phyloP scores from a whole-genome alignment of 108 stramenopile genomes.

The Epipyxis sp. region DNA sequence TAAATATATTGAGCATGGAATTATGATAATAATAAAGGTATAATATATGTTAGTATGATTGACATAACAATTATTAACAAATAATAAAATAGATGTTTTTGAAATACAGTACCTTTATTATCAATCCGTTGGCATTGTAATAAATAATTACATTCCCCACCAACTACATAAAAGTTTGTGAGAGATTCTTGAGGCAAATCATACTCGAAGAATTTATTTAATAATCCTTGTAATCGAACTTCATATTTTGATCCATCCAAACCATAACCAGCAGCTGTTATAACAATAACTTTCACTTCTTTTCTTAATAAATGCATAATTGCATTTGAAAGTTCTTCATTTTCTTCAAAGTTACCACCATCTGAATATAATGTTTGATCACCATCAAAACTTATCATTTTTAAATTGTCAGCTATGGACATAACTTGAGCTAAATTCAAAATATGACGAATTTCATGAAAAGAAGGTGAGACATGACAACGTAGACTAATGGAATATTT shows the following conservation, averaged over 20 bases:
- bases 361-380: slow-evolving; percentile 85
- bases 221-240: slow-evolving; percentile 70
- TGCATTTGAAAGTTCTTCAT: neutral
- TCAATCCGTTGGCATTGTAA: slow-evolving; percentile 25
- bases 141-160: slow-evolving; percentile 88
- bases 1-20: no score
- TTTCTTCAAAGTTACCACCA: slow-evolving; percentile 82
- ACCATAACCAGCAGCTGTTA: slow-evolving; percentile 90
- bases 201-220: slow-evolving; percentile 68
- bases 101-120: no score
- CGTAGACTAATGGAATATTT: slow-evolving; percentile 74
- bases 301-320: slow-evolving; percentile 58
- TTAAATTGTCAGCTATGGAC: slow-evolving; percentile 73
- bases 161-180: slow-evolving; percentile 81
- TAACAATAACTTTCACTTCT: slow-evolving; percentile 77
- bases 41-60: no score
- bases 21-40: no score
- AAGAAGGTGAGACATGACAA: slow-evolving; percentile 73
- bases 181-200: slow-evolving; percentile 62
- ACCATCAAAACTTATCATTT: slow-evolving; percentile 82
- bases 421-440: slow-evolving; percentile 83
- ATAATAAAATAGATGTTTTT: no score
- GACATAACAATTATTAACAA: no score
- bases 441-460: slow-evolving; percentile 87
- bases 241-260: slow-evolving; percentile 79